Evolutionary conservation across 139 green algal genomes (phyloP), one percentile per base, ranked within the genome.

Genomic region (Coelastrella sp.): DNA sequence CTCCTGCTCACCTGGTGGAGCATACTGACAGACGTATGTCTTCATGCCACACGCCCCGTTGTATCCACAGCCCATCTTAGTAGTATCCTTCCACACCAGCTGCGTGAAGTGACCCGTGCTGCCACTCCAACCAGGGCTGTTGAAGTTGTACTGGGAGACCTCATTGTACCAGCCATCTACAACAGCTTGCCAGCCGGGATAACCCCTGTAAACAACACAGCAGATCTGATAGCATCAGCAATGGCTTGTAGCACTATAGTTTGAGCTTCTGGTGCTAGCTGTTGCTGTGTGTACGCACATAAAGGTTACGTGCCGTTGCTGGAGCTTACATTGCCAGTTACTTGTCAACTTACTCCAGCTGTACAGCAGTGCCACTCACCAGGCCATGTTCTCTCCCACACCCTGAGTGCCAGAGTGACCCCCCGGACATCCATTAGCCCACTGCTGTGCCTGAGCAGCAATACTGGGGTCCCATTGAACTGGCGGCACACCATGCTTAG

Each of bases 111-210:
- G 90, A 13, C 90, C 85, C 11, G 85, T 87, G 10, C 22, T 16
- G 8, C 79, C 7, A 58, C 17, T 81, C 56, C 57, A 91, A 59
- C 85, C 79, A 3, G 76, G 75, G 66, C 58, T 85, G 58, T 16
- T 75, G 58, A 83, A 90, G 23, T 71, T 64, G 84, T 90, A 90
- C 14, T 22, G 4, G 3, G 68, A 16, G 3, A 87, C 87, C 89
- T 94, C 92, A 13, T 74, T 82, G 85, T 94, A 94, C 85, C 80
- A 94, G 73, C 66, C 92, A 32, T 92, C 89, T 22, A 94, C 81
- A 16, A 77, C 89, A 23, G 80, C 65, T 10, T 54, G 56, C n/a
- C 61, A 64, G 80, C 68, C 66, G 60, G 73, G 10, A 81, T 91
- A 91, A 5, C 92, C 92, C 92, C 91, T 78, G 32, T 59, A 22